phyloP scores from a whole-genome alignment of 2,329 filamentous ascomycete genomes.

The Arthrobotrys musiformis region DNA sequence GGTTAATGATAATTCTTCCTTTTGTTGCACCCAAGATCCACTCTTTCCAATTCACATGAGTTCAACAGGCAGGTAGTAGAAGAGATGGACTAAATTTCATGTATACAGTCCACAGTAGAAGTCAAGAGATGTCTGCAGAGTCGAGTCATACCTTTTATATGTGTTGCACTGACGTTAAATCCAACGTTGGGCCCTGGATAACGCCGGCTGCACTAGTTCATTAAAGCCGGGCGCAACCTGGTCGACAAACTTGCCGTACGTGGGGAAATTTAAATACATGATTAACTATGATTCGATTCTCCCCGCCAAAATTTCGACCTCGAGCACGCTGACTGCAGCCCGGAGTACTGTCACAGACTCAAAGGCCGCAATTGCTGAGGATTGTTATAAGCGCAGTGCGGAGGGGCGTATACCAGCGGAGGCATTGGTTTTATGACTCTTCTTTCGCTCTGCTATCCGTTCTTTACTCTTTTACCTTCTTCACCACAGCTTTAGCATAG shows the following conservation, averaged over 20 bases:
- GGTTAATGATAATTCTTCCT: too few relatives aligned
- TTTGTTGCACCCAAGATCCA: too few relatives aligned
- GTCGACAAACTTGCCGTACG: neutral
- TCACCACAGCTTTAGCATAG: neutral
- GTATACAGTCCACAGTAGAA: too few relatives aligned
- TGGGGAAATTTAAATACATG: neutral
- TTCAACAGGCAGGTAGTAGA: too few relatives aligned
- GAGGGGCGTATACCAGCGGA: slow-evolving; percentile 26
- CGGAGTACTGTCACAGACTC: neutral
- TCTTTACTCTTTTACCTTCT: neutral
- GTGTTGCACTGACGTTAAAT: too few relatives aligned
- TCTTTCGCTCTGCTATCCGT: slow-evolving; percentile 10
- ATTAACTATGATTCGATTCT: slow-evolving; percentile 12
- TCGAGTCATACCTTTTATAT: too few relatives aligned
- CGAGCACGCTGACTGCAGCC: neutral
- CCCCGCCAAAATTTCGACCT: slow-evolving; percentile 44
- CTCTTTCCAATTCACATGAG: too few relatives aligned
- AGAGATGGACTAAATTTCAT: too few relatives aligned
- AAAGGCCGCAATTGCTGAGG: slow-evolving; percentile 27
- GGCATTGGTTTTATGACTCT: slow-evolving; percentile 41
- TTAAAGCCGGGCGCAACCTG: neutral
- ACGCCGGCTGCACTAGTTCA: too few relatives aligned
- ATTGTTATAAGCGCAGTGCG: slow-evolving; percentile 26
- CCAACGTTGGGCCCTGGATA: too few relatives aligned
- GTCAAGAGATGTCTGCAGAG: too few relatives aligned